Evolutionary conservation across 2,329 filamentous ascomycete species (phyloP).

Genomic region (Fusarium subtropicale): DNA sequence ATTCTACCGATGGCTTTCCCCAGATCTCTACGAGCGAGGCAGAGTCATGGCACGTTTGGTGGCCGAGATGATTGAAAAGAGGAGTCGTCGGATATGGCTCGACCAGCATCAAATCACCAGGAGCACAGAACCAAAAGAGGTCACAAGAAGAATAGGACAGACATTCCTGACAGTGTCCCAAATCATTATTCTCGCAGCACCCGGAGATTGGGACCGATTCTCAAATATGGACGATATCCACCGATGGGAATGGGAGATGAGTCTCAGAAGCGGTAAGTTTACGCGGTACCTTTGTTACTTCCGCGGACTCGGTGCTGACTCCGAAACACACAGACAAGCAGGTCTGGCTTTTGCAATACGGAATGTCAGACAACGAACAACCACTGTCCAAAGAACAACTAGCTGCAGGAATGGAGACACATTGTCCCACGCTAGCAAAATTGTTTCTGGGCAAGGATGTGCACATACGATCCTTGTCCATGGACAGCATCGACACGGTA

Average conservation of each 20-base stretch:
- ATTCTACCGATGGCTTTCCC: conserved; percentile 21
- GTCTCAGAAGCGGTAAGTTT: conserved; percentile 17
- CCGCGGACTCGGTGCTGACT: background rate
- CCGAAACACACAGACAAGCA: conserved; percentile 9
- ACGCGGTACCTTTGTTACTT: background rate
- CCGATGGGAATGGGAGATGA: conserved; percentile 30
- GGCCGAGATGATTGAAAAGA: conserved; percentile 18
- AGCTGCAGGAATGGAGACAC: background rate
- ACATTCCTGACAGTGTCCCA: conserved; percentile 9
- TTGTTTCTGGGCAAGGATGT: conserved; percentile 7
- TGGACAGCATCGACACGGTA: conserved; percentile 23
- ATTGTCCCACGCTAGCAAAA: conserved; percentile 11
- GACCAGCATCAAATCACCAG: conserved; percentile 24
- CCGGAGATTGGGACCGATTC: conserved; percentile 13
- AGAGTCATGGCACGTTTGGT: conserved; percentile 27
- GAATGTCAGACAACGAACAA: background rate
- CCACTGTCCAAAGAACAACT: conserved; percentile 7
- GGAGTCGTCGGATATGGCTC: conserved; percentile 12
- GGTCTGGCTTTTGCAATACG: conserved; percentile 26
- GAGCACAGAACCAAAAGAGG: background rate
- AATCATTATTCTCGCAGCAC: conserved; percentile 6
- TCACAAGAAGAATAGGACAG: conserved; percentile 6
- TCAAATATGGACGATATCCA: conserved; percentile 22
- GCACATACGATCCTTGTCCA: conserved; percentile 16
- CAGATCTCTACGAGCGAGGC: conserved; percentile 17